Evolutionary conservation across 345 rosid species (phyloP).

Genomic region (Populus simonii): DNA sequence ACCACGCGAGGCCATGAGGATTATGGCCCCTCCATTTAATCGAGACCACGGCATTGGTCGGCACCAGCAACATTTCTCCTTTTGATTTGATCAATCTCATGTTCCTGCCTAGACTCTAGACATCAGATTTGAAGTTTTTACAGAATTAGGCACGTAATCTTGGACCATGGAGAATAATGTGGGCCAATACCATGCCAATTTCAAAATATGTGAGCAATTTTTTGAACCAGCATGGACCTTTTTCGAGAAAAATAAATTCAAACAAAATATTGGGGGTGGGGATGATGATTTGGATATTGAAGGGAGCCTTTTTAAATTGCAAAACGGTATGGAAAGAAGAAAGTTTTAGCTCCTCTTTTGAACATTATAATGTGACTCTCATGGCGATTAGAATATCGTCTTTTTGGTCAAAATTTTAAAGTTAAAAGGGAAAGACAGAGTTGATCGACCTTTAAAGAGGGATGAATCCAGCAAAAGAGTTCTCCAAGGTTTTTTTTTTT

Average conservation of each 20-base stretch:
- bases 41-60: neutral
- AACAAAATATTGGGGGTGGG: neutral
- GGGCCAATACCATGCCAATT: neutral
- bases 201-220: neutral
- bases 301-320: neutral
- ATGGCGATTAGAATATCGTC: neutral
- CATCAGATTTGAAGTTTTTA: slow-evolving; percentile 1
- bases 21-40: slow-evolving; percentile 10
- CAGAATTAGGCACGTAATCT: neutral
- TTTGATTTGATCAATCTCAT: neutral
- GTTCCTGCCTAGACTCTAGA: neutral
- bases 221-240: neutral
- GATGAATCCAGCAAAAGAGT: slow-evolving; percentile 2
- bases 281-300: neutral
- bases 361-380: neutral
- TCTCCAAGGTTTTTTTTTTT: too few species aligned
- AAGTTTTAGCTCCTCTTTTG: neutral
- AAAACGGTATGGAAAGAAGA: neutral
- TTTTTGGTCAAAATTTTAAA: slow-evolving; percentile 19
- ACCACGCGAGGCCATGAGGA: slow-evolving; percentile 12
- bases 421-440: neutral
- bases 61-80: neutral
- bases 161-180: slow-evolving; percentile 10
- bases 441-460: slow-evolving; percentile 14
- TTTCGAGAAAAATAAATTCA: neutral